Conservation (phyloP, 2,329 filamentous ascomycete genomes). For the Talaromyces atroroseus region DNA sequence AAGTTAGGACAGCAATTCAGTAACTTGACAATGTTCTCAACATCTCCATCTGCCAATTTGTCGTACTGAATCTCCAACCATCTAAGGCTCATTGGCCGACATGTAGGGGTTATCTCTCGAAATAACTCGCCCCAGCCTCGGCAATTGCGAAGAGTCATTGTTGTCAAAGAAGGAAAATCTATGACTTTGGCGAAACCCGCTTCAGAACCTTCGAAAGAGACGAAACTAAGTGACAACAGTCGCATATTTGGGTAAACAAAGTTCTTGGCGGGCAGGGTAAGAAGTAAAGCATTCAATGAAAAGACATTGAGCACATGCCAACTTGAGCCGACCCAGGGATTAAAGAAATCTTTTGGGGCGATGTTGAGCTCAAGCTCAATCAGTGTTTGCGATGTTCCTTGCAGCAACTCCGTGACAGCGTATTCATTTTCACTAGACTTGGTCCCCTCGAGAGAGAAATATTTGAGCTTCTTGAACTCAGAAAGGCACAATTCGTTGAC, state of each 20-base stretch:
- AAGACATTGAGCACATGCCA: neutral
- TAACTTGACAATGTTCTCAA: neutral
- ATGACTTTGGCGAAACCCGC: neutral
- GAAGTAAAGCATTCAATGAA: neutral
- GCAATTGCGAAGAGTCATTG: neutral
- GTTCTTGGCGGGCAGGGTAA: neutral
- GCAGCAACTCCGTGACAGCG: neutral
- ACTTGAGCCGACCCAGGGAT: neutral
- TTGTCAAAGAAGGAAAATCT: neutral
- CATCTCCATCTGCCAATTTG: neutral
- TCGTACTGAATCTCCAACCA: slow-evolving; percentile 1
- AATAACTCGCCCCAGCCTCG: neutral
- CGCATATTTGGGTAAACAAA: neutral
- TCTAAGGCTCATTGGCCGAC: neutral
- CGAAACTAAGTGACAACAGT: neutral
- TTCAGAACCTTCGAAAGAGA: neutral
- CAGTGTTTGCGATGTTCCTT: neutral
- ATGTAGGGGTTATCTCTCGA: neutral
- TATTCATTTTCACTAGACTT: neutral
- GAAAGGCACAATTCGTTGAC: neutral
- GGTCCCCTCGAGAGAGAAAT: neutral
- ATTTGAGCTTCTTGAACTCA: slow-evolving; percentile 6
- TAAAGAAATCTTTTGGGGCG: neutral
- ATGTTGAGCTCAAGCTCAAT: neutral
- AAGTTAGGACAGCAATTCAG: neutral